Evolutionary conservation across 805 yeast species (phyloP), one percentile per base, ranked within the genome.

Genomic region (Kregervanrija fluxuum): DNA sequence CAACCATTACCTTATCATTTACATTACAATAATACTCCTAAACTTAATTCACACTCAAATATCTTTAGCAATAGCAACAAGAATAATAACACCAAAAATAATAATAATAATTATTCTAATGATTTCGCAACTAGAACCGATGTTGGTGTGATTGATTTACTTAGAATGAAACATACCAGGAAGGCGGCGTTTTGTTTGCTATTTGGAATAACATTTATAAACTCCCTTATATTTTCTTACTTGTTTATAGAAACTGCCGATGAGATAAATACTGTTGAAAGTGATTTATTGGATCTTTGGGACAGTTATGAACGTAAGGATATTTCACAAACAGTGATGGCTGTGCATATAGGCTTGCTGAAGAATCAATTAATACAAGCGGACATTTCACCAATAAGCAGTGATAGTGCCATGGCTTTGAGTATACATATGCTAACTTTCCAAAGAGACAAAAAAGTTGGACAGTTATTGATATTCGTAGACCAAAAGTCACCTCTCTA

Each of bases 291-390:
- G 11, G 34, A 43, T 10, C 14, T 44, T 2, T 44, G 49, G 46
- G 47, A 42, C 11, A 33, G 31, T n/a, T 43, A 49, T n/a, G 52
- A 53, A 13, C 53, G 50, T 28, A 48, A 44, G 30, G 55, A 54
- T 35, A 51, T 53, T 8, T 51, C 57, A 10, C 55, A 51, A 22
- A 46, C 56, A 0, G 46, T 53, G 1, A 54, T 54, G 57, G 56
- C 56, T 6, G 44, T 54, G 8, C 57, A 54, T 36, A 53, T 54
- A 14, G 57, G 51, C 1, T 41, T 53, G 39, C 33, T 54, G 9
- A 51, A 43, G 22, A 47, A 48, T 34, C 57, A 54, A 33, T 39
- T 54, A 17, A 9, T 44, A 6, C 51, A 51, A n/a, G 46, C 34
- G 5, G 53, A 47, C 3, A n/a, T 48, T 6, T 41, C 40, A 22